Conservation (phyloP, 1,139 yeast genomes). For the Yamadazyma songkhlaensis region DNA sequence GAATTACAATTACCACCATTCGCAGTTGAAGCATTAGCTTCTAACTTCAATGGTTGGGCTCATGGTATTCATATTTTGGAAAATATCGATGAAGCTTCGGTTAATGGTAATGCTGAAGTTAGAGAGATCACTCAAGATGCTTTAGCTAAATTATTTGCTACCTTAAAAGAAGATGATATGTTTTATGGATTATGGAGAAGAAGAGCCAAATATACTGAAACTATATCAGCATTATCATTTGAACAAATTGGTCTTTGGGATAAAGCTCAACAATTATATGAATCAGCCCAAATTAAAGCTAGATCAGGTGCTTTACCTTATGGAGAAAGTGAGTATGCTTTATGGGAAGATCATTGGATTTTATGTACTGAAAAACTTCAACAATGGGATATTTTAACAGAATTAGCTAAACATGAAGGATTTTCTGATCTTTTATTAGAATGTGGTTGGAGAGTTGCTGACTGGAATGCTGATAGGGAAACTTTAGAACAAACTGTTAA, state of each 20-base stretch:
- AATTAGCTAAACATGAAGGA: conserved; percentile 96
- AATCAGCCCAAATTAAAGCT: conserved; percentile 96
- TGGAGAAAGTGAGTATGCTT: conserved; percentile 89
- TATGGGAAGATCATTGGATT: conserved; percentile 99
- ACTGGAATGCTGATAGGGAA: conserved; percentile 95
- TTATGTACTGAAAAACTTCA: conserved; percentile 94
- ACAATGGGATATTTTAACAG: conserved; percentile 97
- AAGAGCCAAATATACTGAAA: conserved; percentile 89
- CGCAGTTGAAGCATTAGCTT: conserved; percentile 82
- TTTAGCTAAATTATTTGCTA: conserved; percentile 80
- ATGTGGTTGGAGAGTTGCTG: conserved; percentile 99
- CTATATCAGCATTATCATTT: conserved; percentile 86
- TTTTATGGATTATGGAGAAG: conserved; percentile 98
- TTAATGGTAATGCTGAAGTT: conserved; percentile 68
- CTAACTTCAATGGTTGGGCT: conserved; percentile 89
- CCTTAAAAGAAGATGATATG: conserved; percentile 92
- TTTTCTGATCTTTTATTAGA: conserved; percentile 90
- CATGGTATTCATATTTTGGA: conserved; percentile 83
- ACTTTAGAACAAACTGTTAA: conserved; percentile 92
- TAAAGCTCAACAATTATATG: conserved; percentile 89
- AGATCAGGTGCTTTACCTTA: conserved; percentile 94
- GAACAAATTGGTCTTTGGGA: conserved; percentile 97
- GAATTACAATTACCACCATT: conserved; percentile 91
- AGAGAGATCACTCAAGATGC: conserved; percentile 91
- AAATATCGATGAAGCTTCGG: conserved; percentile 63